These are phyloP conservation scores for Neurospora sp. DNA, from an alignment of 495 filamentous ascomycete species.

Conservation along the genomic window DNA sequence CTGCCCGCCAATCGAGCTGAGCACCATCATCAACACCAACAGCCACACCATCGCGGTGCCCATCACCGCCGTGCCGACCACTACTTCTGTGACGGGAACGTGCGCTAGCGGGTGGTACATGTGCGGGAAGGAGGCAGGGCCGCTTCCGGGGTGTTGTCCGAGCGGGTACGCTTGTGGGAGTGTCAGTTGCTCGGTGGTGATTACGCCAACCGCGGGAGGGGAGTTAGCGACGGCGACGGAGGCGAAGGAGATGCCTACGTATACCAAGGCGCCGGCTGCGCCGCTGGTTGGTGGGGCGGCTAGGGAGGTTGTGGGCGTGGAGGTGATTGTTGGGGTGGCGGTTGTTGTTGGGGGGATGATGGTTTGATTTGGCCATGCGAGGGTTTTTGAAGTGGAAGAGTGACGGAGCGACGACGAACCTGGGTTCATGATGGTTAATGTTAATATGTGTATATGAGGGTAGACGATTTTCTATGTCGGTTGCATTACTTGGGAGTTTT, in stretches of 20 bases:
- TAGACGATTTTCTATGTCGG: background rate
- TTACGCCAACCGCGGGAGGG: background rate
- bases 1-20: slow-evolving; percentile 43
- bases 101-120: slow-evolving; percentile 74
- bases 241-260: slow-evolving; percentile 45
- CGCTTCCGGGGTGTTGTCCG: slow-evolving; percentile 69
- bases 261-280: background rate
- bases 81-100: slow-evolving; percentile 19
- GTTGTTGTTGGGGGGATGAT: background rate
- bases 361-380: background rate
- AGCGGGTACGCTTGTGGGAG: slow-evolving; percentile 60
- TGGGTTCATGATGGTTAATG: background rate
- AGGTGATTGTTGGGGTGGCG: background rate
- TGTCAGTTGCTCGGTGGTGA: slow-evolving; percentile 51
- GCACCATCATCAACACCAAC: slow-evolving; percentile 50
- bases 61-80: slow-evolving; percentile 27
- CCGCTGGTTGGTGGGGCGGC: background rate
- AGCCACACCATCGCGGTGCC: slow-evolving; percentile 63
- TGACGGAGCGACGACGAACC: background rate
- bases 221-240: slow-evolving; percentile 42
- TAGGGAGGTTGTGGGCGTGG: background rate
- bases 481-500: background rate
- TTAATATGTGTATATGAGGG: background rate
- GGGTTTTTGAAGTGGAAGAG: background rate
- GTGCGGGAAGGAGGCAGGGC: slow-evolving; percentile 46